phyloP scores from a whole-genome alignment of 805 yeast genomes.

The Kregervanrija pseudodelftensis region DNA sequence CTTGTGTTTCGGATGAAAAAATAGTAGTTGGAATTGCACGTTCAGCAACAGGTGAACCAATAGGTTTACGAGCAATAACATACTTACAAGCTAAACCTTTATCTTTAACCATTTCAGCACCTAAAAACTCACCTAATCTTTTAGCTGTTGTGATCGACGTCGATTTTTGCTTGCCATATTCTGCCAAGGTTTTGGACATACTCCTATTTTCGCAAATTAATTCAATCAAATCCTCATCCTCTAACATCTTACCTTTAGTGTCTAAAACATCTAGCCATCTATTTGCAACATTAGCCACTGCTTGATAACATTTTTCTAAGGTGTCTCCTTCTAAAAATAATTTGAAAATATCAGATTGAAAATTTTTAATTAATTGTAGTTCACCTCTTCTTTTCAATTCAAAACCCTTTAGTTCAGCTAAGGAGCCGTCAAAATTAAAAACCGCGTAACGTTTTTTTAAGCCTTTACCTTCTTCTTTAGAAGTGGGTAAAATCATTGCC shows the following conservation, averaged over 20 bases:
- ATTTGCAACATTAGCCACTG: conserved; percentile 90
- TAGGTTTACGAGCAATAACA: conserved; percentile 78
- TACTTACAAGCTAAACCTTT: conserved; percentile 94
- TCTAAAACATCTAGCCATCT: conserved; percentile 94
- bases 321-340: conserved; percentile 81
- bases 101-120: conserved; percentile 94
- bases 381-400: conserved; percentile 97
- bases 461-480: conserved; percentile 96
- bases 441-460: conserved; percentile 95
- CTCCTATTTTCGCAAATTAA: conserved; percentile 93
- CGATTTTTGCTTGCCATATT: conserved; percentile 85
- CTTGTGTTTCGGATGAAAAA: conserved; percentile 71
- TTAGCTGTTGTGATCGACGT: conserved; percentile 94
- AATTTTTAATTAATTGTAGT: conserved; percentile 83
- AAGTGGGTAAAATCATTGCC: conserved; percentile 96
- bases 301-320: conserved; percentile 71
- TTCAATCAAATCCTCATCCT: conserved; percentile 89
- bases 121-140: conserved; percentile 88
- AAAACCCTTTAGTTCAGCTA: conserved; percentile 95
- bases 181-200: conserved; percentile 87
- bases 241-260: conserved; percentile 76
- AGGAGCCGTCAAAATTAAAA: conserved; percentile 85
- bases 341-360: conserved; percentile 91
- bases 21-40: conserved; percentile 96
- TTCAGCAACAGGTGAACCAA: conserved; percentile 86